phyloP scores from a whole-genome alignment of 495 filamentous ascomycete species.

The Trichoderma asperelloides region DNA sequence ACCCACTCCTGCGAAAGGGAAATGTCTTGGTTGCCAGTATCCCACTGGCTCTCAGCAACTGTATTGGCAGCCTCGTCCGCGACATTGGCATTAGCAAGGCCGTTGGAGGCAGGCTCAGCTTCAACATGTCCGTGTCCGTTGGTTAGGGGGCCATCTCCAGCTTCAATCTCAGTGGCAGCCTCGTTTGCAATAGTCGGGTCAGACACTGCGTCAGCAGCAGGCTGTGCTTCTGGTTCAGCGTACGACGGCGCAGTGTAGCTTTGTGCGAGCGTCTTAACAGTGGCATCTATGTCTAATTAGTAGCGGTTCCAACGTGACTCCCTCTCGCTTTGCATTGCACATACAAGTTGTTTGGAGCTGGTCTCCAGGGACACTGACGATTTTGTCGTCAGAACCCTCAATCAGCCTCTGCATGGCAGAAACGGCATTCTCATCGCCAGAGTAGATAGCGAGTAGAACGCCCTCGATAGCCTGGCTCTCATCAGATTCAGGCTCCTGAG shows the following conservation, averaged over 20 bases:
- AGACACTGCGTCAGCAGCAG: conserved; percentile 40
- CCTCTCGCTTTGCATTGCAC: conserved; percentile 23
- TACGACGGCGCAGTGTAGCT: conserved; percentile 13
- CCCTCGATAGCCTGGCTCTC: conserved; percentile 86
- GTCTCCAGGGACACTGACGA: conserved; percentile 54
- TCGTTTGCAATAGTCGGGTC: conserved; percentile 76
- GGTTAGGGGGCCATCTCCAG: conserved; percentile 30
- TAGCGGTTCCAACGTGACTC: background rate
- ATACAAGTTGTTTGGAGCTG: conserved; percentile 68
- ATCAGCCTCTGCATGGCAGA: conserved; percentile 76
- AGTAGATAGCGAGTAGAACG: conserved; percentile 80
- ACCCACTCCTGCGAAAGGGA: conserved; percentile 64
- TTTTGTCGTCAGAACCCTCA: conserved; percentile 65
- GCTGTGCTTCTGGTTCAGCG: conserved; percentile 23
- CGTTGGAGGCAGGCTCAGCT: conserved; percentile 34
- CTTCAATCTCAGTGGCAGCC: conserved; percentile 58
- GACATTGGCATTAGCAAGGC: conserved; percentile 46
- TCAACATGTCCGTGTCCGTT: conserved; percentile 36
- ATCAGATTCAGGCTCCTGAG: conserved; percentile 51
- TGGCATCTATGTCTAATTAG: conserved; percentile 23
- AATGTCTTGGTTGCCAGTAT: conserved; percentile 39
- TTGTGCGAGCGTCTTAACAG: conserved; percentile 18
- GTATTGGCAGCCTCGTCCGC: conserved; percentile 55
- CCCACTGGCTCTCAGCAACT: conserved; percentile 61
- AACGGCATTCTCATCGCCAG: conserved; percentile 73